These are phyloP conservation scores for Phytophthora hibernalis DNA, from an alignment of 352 stramenopile species.

Conservation along the genomic window DNA sequence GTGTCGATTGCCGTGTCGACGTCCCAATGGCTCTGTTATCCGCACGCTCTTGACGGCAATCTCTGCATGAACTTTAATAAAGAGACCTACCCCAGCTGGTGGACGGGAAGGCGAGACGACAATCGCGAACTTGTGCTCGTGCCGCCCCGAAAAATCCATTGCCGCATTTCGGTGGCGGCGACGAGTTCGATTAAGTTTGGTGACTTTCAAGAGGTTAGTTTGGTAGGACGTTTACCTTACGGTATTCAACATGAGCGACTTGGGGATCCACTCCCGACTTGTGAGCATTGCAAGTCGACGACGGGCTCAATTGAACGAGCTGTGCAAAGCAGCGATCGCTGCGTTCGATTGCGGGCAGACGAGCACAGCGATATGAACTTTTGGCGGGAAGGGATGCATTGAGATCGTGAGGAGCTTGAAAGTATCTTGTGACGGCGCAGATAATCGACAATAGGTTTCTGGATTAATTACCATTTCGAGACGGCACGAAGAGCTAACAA, in stretches of 20 bases:
- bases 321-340: conserved; percentile 24
- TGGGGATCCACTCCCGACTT: conserved; percentile 11
- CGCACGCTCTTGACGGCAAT: not conserved
- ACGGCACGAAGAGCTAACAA: not conserved
- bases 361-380: conserved; percentile 24
- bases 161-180: conserved; percentile 28
- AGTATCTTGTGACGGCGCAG: not conserved
- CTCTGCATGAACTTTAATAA: not conserved
- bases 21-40: not conserved
- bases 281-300: conserved; percentile 18
- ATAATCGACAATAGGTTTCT: not conserved
- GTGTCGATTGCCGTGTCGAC: conserved; percentile 31
- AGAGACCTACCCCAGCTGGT: conserved; percentile 19
- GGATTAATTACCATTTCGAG: not conserved
- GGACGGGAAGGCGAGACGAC: conserved; percentile 21
- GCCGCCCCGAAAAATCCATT: conserved; percentile 31
- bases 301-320: conserved; percentile 29
- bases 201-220: too few species aligned
- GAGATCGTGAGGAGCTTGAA: not conserved
- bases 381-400: conserved; percentile 1
- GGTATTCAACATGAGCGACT: too few species aligned
- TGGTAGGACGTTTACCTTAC: too few species aligned
- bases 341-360: conserved; percentile 16
- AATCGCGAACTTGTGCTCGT: conserved; percentile 1
- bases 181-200: too few species aligned